These are phyloP conservation scores for Daldinia caldariorum DNA, from an alignment of 495 filamentous ascomycete genomes.

Conservation along the genomic window DNA sequence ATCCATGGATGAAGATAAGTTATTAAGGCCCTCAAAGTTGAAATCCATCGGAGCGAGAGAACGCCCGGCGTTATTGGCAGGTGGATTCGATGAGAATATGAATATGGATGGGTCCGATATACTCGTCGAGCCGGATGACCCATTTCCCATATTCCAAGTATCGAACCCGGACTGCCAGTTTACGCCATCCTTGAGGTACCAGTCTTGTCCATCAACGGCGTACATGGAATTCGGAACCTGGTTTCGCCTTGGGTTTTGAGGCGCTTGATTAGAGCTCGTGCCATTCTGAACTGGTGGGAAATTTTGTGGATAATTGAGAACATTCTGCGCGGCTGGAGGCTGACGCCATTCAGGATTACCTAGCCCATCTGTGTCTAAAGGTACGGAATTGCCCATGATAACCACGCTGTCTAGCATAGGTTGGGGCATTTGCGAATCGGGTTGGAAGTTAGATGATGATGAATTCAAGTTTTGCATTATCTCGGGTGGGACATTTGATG, in stretches of 20 bases:
- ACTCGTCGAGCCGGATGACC: conserved; percentile 16
- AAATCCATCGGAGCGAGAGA: conserved; percentile 35
- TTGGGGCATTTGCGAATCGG: conserved; percentile 24
- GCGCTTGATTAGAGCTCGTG: conserved; percentile 22
- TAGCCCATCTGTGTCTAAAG: conserved; percentile 22
- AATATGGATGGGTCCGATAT: conserved; percentile 43
- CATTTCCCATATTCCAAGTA: conserved; percentile 49
- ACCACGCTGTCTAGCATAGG: conserved; percentile 32
- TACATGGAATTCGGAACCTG: conserved; percentile 45
- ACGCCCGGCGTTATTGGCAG: conserved; percentile 29
- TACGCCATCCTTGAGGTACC: conserved; percentile 61
- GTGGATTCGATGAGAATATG: conserved; percentile 42
- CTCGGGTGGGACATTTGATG: conserved; percentile 40
- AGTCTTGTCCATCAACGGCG: conserved; percentile 59
- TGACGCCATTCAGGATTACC: conserved; percentile 29
- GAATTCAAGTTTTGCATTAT: conserved; percentile 37
- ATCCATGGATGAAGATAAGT: conserved; percentile 42
- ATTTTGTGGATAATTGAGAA: conserved; percentile 24
- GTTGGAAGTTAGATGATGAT: conserved; percentile 35
- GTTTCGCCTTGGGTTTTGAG: conserved; percentile 30
- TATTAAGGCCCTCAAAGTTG: conserved; percentile 43
- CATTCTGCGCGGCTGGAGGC: conserved; percentile 16
- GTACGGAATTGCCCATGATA: conserved; percentile 34
- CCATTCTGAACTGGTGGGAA: conserved; percentile 25
- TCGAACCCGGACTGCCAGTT: conserved; percentile 61